Conservation (phyloP, 2,329 filamentous ascomycete genomes). For the Tolypocladium pustulatum region DNA sequence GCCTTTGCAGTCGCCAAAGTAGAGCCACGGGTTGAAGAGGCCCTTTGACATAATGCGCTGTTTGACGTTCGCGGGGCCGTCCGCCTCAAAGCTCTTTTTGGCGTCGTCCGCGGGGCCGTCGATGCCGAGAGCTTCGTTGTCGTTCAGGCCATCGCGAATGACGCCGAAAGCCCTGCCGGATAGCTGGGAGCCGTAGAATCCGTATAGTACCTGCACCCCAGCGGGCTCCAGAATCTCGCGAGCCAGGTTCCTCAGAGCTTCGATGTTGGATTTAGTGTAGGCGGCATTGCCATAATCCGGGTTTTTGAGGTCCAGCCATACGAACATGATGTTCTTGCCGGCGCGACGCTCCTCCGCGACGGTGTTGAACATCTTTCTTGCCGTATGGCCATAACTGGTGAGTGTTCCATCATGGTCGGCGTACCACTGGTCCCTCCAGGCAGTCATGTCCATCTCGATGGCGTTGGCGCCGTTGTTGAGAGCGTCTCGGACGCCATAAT, state of each 20-base stretch:
- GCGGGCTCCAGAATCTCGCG: conserved; percentile 1
- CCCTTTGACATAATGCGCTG: conserved; percentile 3
- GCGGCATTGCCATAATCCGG: conserved; percentile 1
- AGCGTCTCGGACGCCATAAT: neutral
- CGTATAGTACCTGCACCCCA: conserved; percentile 3
- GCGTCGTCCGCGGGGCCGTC: neutral
- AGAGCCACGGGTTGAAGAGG: neutral
- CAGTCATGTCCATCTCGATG: conserved; percentile 2
- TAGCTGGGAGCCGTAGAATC: neutral
- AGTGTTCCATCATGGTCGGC: conserved; percentile 1
- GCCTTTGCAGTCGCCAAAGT: conserved; percentile 3
- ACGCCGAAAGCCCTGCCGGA: neutral
- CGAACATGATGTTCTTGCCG: conserved; percentile 3
- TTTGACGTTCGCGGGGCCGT: neutral
- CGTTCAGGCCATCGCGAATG: conserved; percentile 1
- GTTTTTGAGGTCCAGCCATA: conserved; percentile 6
- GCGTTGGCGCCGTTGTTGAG: conserved; percentile 5
- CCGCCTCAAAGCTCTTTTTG: neutral
- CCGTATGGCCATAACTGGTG: neutral
- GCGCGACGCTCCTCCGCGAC: neutral
- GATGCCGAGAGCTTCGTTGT: conserved; percentile 2
- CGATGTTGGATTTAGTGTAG: neutral
- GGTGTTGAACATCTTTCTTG: neutral
- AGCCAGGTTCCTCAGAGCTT: neutral
- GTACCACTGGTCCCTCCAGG: conserved; percentile 2